Percentiles rank a stretch among this genome's conserved stretches.
These are phyloP conservation scores for Russula foetens DNA, from an alignment of 768 basidiomycete species.

Conservation along the genomic window DNA sequence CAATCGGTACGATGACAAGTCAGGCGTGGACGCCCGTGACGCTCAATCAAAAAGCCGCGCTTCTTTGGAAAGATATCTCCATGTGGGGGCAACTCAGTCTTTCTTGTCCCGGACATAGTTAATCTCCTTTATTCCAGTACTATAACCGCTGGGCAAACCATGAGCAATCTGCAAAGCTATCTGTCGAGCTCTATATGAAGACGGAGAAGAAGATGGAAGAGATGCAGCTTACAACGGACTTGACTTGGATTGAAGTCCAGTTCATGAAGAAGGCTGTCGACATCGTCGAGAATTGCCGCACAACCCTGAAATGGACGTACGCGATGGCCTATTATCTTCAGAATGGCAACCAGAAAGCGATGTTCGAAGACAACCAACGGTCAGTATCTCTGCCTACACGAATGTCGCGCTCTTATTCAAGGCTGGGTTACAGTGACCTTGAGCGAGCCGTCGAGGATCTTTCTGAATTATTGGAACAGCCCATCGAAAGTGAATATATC, in stretches of 20 bases:
- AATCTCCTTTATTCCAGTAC: conserved; percentile 47
- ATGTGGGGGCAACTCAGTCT: conserved; percentile 43
- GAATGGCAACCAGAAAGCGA: conserved; percentile 83
- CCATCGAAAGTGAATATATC: conserved; percentile 80
- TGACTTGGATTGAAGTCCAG: conserved; percentile 98
- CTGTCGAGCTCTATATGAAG: conserved; percentile 83
- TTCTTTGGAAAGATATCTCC: conserved; percentile 90
- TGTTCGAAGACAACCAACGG: conserved; percentile 98
- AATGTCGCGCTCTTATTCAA: conserved; percentile 6
- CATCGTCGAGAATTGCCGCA: conserved; percentile 80
- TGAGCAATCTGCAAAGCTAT: conserved; percentile 97
- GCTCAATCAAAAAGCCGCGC: conserved; percentile 85
- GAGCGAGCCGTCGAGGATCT: conserved; percentile 94
- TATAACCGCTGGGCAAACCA: conserved; percentile 99
- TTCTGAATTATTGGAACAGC: conserved; percentile 87
- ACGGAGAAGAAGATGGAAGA: conserved; percentile 99
- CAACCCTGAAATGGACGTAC: conserved; percentile 98
- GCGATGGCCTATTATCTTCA: conserved; percentile 97
- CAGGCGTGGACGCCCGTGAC: conserved; percentile 80
- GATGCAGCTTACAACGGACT: conserved; percentile 86
- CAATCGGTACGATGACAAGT: conserved; percentile 94
- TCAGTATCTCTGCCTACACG: conserved; percentile 25
- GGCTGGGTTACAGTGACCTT: conserved; percentile 56
- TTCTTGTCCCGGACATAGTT: background rate
- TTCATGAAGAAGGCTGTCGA: conserved; percentile 99